Conservation (phyloP, 106 monocot species). For the Dioscorea alata region DNA sequence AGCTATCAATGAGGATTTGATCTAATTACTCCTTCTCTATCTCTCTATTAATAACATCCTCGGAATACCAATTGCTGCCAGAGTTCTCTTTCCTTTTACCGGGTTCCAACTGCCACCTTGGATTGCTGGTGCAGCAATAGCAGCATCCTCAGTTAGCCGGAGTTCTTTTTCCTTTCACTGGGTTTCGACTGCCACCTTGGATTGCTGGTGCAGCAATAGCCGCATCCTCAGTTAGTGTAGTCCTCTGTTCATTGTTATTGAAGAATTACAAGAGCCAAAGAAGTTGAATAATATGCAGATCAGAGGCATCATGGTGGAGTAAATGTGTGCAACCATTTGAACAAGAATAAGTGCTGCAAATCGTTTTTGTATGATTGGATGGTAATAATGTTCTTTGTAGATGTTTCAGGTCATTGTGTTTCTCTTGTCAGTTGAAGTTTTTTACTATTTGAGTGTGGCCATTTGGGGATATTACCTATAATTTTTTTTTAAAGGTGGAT, state of each 20-base stretch:
- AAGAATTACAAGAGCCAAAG: constrained; percentile 74
- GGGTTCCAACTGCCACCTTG: constrained; percentile 77
- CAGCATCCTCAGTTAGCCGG: constrained; percentile 86
- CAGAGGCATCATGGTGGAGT: constrained; percentile 43
- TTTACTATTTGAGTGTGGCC: too few species aligned
- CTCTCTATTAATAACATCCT: constrained; percentile 88
- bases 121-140: constrained; percentile 89
- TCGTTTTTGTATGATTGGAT: too few species aligned
- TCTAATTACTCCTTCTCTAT: too few species aligned
- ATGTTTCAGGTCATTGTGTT: too few species aligned
- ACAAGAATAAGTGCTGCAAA: too few species aligned
- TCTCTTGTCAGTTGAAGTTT: too few species aligned
- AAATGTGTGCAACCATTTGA: too few species aligned
- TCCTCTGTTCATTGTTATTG: constrained; percentile 73
- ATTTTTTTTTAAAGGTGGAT: too few species aligned
- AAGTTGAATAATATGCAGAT: constrained; percentile 39
- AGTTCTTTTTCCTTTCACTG: constrained; percentile 59
- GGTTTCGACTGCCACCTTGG: constrained; percentile 84
- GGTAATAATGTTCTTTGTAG: too few species aligned
- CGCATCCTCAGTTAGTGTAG: too few species aligned
- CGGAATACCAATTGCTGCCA: constrained; percentile 85
- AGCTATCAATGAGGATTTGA: too few species aligned
- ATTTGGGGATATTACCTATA: too few species aligned
- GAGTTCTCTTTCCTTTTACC: constrained; percentile 67
- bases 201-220: constrained; percentile 89